Percentiles rank a stretch among this genome's conserved stretches.
These are phyloP conservation scores for Penicillium herquei DNA, from an alignment of 495 filamentous ascomycete genomes.

Conservation along the genomic window DNA sequence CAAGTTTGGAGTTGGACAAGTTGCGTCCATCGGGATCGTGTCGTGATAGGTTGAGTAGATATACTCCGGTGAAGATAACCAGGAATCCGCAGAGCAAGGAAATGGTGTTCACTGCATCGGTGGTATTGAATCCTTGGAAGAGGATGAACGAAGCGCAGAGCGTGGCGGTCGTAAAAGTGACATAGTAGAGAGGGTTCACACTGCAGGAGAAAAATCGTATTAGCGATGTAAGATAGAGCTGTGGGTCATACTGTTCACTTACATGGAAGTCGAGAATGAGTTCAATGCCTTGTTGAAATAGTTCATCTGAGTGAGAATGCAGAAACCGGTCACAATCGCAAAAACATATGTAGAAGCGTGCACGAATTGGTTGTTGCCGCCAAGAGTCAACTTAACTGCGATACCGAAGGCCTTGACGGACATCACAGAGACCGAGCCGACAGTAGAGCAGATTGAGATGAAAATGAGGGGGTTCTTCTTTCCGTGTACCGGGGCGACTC, in stretches of 20 bases:
- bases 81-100: constrained; percentile 92
- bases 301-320: constrained; percentile 98
- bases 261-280: constrained; percentile 97
- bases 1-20: constrained; percentile 59
- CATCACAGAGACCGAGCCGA: constrained; percentile 97
- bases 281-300: constrained; percentile 99
- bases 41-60: constrained; percentile 92
- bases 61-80: constrained; percentile 94
- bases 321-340: constrained; percentile 84
- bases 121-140: constrained; percentile 96
- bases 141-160: constrained; percentile 96
- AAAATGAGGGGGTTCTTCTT: constrained; percentile 94
- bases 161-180: constrained; percentile 97
- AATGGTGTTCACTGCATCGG: constrained; percentile 88
- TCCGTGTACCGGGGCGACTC: constrained; percentile 80
- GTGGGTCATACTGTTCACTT: constrained; percentile 31
- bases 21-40: constrained; percentile 79
- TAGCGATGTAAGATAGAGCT: not conserved
- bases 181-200: constrained; percentile 97
- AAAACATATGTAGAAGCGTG: constrained; percentile 97
- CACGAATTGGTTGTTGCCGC: constrained; percentile 88
- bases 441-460: constrained; percentile 94
- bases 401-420: constrained; percentile 97
- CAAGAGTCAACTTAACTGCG: constrained; percentile 88
- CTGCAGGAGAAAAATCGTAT: constrained; percentile 42